A percentile compares a stretch with the other conserved stretches of the same genome.
Evolutionary conservation across 2,329 filamentous ascomycete genomes (phyloP).

Genomic region (Aspergillus ruber): DNA sequence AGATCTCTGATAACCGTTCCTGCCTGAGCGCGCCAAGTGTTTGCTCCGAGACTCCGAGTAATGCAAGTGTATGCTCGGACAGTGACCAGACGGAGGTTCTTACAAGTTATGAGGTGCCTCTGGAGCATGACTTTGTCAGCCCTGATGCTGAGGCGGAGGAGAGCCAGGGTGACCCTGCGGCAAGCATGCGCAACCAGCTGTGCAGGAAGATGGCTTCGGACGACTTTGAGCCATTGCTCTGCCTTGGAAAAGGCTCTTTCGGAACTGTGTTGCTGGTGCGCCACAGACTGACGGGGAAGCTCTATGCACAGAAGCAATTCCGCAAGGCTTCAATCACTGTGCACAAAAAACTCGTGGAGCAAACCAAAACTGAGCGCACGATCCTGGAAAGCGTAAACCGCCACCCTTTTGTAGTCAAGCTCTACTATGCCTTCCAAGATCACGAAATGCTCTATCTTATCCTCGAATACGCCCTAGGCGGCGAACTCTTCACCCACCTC

Average conservation of each 20-base stretch:
- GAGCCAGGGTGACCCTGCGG: conserved; percentile 40
- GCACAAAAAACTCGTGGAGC: conserved; percentile 91
- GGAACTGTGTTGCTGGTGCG: conserved; percentile 92
- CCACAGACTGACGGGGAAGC: conserved; percentile 75
- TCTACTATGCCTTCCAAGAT: conserved; percentile 98
- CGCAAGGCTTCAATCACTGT: conserved; percentile 93
- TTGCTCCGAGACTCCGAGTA: conserved; percentile 45
- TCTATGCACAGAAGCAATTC: conserved; percentile 98
- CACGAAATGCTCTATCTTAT: conserved; percentile 96
- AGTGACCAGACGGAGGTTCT: conserved; percentile 63
- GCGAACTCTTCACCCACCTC: conserved; percentile 93
- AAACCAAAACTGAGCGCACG: conserved; percentile 92
- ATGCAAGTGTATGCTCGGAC: conserved; percentile 55
- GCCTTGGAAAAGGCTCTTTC: conserved; percentile 92
- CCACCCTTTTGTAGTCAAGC: conserved; percentile 95
- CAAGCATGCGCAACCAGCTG: conserved; percentile 46
- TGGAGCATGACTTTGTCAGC: conserved; percentile 81
- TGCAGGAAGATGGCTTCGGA: conserved; percentile 80
- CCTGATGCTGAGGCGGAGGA: conserved; percentile 39
- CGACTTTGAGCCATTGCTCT: conserved; percentile 86
- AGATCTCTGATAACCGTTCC: conserved; percentile 56
- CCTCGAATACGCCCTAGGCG: conserved; percentile 93
- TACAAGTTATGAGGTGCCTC: conserved; percentile 76
- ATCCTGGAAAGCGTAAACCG: conserved; percentile 94
- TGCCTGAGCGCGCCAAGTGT: conserved; percentile 49